phyloP scores from a whole-genome alignment of 306 rosid species.

The Abrus precatorius region DNA sequence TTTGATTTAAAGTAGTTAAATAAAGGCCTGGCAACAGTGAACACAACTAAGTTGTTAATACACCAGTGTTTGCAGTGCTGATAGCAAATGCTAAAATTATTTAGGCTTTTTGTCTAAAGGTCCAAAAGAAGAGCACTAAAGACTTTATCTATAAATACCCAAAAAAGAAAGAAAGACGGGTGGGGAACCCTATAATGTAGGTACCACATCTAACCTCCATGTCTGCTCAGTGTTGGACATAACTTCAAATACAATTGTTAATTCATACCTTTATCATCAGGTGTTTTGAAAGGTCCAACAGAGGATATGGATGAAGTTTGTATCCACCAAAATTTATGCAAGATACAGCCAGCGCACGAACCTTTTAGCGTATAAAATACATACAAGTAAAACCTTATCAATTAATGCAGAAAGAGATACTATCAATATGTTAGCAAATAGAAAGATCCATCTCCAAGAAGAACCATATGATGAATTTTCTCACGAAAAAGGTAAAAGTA shows the following conservation, averaged over 20 bases:
- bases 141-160: too few relatives aligned
- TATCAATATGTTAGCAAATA: constrained; percentile 24
- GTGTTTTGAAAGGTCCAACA: constrained; percentile 65
- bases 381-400: constrained; percentile 31
- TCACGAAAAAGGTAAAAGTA: neutral
- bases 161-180: too few relatives aligned
- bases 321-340: constrained; percentile 80
- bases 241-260: neutral
- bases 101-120: too few relatives aligned
- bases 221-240: neutral
- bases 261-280: constrained; percentile 83
- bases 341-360: constrained; percentile 77
- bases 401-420: constrained; percentile 12
- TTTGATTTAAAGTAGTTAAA: too few relatives aligned
- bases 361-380: constrained; percentile 50
- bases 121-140: too few relatives aligned
- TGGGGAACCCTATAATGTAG: neutral
- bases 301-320: constrained; percentile 90
- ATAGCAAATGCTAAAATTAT: too few relatives aligned
- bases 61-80: too few relatives aligned
- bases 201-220: neutral
- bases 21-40: too few relatives aligned
- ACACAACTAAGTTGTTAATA: too few relatives aligned
- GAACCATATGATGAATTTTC: neutral
- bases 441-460: neutral